Evolutionary conservation across 2,329 filamentous ascomycete genomes (phyloP), one percentile per base, ranked within the genome.

Genomic region (Leptographium galeiforme): DNA sequence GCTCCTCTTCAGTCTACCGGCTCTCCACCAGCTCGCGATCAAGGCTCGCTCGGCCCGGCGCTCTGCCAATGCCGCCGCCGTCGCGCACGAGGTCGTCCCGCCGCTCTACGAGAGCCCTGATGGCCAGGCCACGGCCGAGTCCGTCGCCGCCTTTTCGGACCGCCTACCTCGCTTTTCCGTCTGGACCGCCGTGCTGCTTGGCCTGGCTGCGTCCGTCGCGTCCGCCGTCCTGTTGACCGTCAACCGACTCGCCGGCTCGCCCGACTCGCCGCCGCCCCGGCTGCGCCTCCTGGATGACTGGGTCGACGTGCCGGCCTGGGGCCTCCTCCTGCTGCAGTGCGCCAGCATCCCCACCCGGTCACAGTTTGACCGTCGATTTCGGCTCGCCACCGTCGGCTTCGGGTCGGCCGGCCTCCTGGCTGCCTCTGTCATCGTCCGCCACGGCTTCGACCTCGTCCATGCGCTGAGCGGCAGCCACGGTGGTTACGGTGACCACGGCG

Each of bases 61-160:
- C 25, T 25, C 25, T 5, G 25, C 25, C 25, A 5, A 25, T 25
- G 25, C 18, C 53, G 55, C 40, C n/a, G 44, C 7, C 53, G 51
- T 30, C 54, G 53, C 32, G 55, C 45, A 64, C 44, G 56, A 56
- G 18, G 57, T 51, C 8, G 40, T 64, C 10, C 57, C 58, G 18
- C 58, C 59, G 19, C 57, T 62, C 36, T 68, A 64, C 50, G 59
- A 64, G 54, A 65, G 64, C 49, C 25, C 48, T 8, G 66, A 68
- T 51, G 65, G 66, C 18, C 57, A 61, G 49, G 63, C 66, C 18
- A 67, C 64, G 14, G 61, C 63, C 47, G 59, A 63, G 43, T 67
- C 66, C 16, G 61, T 63, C 13, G 61, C 59, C 13, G 59, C 60
- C 19, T 68, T 63, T 44, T 61, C 63, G 0, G 63, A 67, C 54